Base-by-base conservation (phyloP, 2,329 filamentous ascomycete genomes). In the Paramyrothecium sp. region DNA sequence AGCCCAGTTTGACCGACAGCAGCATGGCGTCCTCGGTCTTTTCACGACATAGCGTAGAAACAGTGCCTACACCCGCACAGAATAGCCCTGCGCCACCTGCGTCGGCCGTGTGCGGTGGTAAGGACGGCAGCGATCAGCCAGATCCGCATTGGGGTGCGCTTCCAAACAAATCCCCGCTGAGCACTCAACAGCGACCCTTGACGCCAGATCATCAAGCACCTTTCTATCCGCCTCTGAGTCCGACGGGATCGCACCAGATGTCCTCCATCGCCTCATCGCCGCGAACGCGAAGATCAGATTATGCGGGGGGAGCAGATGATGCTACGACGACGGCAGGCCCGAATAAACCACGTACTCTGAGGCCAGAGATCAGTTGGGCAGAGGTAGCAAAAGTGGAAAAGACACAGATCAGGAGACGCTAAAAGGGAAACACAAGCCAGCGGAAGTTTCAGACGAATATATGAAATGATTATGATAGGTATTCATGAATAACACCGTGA, bases 1-100 rank as follows among this genome's bases (percentile, higher is more conserved):
- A 77, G 38, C 69, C 68, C 23, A 77, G 73, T 51, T 68, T 74
- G 54, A 75, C 75, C 13, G 76, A 78, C 55, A 78, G 74, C 63
- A 78, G 75, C 66, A 73, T 77, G 71, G 60, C 71, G 0, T 78
- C 75, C 10, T 79, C 76, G 2, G 63, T 75, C 7, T 76, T 78
- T 26, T 77, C 74, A 30, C 69, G 69, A 1, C 63, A 68, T 21
- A 75, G 74, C 53, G 53, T 73, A 55, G 65, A 74, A 41, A 70
- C 70, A 2, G 67, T 61, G 8, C 65, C 72, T 0, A 76, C 73
- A 11, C 68, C 71, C 1, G 54, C 64, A 1, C 63, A 69, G 8
- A 59, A 63, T 13, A 75, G 71, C 51, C 72, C 73, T 1, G 64
- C 62, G 3, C 48, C 71, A 5, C 64, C 65, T 12, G 61, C 56